Percentiles rank a stretch among this genome's conserved stretches.
phyloP scores from a whole-genome alignment of 2,329 filamentous ascomycete genomes.

The Sporothrix humicola region DNA sequence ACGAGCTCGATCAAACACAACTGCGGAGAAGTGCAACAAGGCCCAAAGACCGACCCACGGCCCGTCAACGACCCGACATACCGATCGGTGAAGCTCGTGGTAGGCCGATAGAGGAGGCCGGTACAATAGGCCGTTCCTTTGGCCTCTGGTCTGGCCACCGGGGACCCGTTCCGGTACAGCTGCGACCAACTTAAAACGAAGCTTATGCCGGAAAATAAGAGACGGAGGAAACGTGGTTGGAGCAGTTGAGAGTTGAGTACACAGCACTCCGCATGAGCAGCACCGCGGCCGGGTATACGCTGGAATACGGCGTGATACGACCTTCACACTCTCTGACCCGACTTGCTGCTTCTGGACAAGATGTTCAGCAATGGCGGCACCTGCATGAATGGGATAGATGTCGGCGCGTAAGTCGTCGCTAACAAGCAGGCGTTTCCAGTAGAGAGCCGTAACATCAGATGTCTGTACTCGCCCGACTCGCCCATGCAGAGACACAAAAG shows the following conservation, averaged over 20 bases:
- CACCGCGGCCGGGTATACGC: neutral
- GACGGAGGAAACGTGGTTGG: neutral
- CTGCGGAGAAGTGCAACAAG: neutral
- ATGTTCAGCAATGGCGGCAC: conserved; percentile 9
- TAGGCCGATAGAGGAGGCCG: neutral
- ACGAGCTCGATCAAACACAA: neutral
- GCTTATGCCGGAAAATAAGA: neutral
- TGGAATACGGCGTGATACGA: neutral
- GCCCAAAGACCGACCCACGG: neutral
- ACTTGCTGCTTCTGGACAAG: conserved; percentile 13
- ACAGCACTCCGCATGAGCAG: no score
- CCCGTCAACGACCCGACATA: neutral
- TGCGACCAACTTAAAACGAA: neutral
- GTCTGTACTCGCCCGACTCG: neutral
- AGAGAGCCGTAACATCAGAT: neutral
- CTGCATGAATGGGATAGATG: conserved; percentile 13
- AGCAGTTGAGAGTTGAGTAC: no score
- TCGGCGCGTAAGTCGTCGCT: conserved; percentile 19
- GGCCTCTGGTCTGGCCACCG: neutral
- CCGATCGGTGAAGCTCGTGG: neutral
- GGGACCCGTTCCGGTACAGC: neutral
- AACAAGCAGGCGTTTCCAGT: neutral
- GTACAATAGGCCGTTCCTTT: neutral
- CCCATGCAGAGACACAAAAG: neutral
- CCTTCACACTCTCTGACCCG: neutral